Conservation (phyloP, 2,329 filamentous ascomycete species). For the Diaporthe ilicicola region DNA sequence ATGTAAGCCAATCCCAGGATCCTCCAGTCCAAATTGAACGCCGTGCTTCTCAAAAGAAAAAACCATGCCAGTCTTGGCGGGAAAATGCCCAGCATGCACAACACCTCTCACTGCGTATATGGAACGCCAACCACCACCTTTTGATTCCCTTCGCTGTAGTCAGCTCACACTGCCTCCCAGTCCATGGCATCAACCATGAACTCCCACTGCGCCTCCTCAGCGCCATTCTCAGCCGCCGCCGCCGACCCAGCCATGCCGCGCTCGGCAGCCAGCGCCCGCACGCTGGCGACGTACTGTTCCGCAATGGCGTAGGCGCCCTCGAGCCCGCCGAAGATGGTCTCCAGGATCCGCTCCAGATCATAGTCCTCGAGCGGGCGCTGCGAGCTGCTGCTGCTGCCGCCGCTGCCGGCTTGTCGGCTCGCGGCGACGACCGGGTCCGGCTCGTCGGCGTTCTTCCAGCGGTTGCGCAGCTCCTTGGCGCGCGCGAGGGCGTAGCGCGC, state of each 20-base stretch:
- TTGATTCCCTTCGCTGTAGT: too few relatives aligned
- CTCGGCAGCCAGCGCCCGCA: constrained; percentile 30
- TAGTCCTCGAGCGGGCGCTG: constrained; percentile 63
- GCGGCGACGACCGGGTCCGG: constrained; percentile 44
- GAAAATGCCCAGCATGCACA: not conserved
- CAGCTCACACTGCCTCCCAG: constrained; percentile 54
- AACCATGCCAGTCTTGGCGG: not conserved
- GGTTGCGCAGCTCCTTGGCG: constrained; percentile 75
- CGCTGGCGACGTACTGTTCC: constrained; percentile 47
- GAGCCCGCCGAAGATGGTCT: constrained; percentile 64
- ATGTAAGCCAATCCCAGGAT: not conserved
- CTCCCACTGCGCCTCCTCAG: constrained; percentile 57
- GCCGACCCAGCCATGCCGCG: constrained; percentile 36
- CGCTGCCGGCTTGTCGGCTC: constrained; percentile 38
- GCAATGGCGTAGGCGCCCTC: constrained; percentile 66
- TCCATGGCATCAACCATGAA: constrained; percentile 70
- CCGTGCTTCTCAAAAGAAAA: not conserved
- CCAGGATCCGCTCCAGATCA: constrained; percentile 68
- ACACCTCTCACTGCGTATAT: not conserved
- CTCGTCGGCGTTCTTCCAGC: constrained; percentile 75
- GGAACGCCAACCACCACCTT: not conserved
- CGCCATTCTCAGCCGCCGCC: constrained; percentile 32
- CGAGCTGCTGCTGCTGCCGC: not conserved
- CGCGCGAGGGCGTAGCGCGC: constrained; percentile 66
- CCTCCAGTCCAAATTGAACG: not conserved